Evolutionary conservation across 345 rosid species (phyloP).

Genomic region (Pugionium cornutum): DNA sequence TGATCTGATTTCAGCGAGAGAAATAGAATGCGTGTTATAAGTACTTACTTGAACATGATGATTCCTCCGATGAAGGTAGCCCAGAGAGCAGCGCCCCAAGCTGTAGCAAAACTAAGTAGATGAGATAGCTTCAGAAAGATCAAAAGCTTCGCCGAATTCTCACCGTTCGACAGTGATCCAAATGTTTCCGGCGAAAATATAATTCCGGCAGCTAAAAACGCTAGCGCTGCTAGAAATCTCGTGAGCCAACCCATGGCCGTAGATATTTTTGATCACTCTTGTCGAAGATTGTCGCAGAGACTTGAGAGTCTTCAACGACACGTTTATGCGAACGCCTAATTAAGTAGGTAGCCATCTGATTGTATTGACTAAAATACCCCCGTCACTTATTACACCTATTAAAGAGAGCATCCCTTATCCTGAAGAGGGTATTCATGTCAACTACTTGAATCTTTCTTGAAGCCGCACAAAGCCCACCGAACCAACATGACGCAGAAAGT

Average conservation of each 20-base stretch:
- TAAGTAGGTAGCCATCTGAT: conserved; percentile 9
- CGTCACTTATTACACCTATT: too few relatives aligned
- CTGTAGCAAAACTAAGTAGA: conserved; percentile 86
- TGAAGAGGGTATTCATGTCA: too few relatives aligned
- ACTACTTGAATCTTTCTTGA: too few relatives aligned
- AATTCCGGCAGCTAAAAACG: conserved; percentile 76
- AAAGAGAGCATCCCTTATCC: too few relatives aligned
- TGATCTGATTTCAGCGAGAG: background rate
- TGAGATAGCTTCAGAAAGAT: conserved; percentile 77
- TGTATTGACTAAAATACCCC: too few relatives aligned
- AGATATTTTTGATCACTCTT: conserved; percentile 30
- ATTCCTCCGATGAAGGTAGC: conserved; percentile 98
- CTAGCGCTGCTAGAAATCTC: conserved; percentile 65
- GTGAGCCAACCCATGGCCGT: conserved; percentile 78
- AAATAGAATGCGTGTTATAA: background rate
- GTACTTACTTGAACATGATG: conserved; percentile 89
- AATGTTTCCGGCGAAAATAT: conserved; percentile 87
- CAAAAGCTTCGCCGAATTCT: conserved; percentile 45
- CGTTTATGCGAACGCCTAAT: conserved; percentile 22
- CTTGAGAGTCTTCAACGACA: background rate
- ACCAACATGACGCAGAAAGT: too few relatives aligned
- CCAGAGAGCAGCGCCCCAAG: conserved; percentile 96
- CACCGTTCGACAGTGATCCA: conserved; percentile 61
- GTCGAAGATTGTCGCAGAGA: background rate
- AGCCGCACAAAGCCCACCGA: too few relatives aligned